These are phyloP conservation scores for Psilocybe sp. DNA, from an alignment of 768 basidiomycete genomes.

Conservation along the genomic window DNA sequence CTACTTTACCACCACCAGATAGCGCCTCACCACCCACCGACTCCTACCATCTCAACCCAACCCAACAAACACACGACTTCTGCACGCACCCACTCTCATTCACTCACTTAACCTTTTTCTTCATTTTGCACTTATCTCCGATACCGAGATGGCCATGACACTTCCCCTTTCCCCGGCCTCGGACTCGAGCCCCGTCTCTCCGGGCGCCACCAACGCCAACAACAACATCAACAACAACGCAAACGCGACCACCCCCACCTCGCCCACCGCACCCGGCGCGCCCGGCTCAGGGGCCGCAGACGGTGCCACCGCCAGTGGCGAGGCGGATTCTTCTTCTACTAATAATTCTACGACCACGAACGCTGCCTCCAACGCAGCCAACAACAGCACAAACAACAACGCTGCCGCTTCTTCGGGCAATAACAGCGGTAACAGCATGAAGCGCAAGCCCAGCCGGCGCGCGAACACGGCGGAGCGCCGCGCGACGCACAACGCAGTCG, in stretches of 20 bases:
- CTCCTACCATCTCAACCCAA: neutral
- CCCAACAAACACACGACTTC: neutral
- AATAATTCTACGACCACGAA: slow-evolving; percentile 4
- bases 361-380: too few species aligned
- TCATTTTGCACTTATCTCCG: slow-evolving; percentile 4
- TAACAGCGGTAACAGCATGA: slow-evolving; percentile 40
- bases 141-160: slow-evolving; percentile 33
- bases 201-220: slow-evolving; percentile 29
- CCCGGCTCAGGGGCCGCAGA: neutral
- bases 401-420: slow-evolving; percentile 17
- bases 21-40: slow-evolving; percentile 1
- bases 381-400: slow-evolving; percentile 11
- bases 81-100: slow-evolving; percentile 14
- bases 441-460: slow-evolving; percentile 81
- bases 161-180: slow-evolving; percentile 29
- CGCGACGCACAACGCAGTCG: slow-evolving; percentile 96
- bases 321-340: slow-evolving; percentile 11
- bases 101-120: slow-evolving; percentile 8
- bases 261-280: slow-evolving; percentile 12
- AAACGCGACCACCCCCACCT: slow-evolving; percentile 1
- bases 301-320: slow-evolving; percentile 13
- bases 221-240: slow-evolving; percentile 10
- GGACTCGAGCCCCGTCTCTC: slow-evolving; percentile 44
- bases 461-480: slow-evolving; percentile 97
- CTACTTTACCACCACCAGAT: neutral